Evolutionary conservation across 805 yeast genomes (phyloP), one percentile per base, ranked within the genome.

Genomic region (Candida krabiensis): DNA sequence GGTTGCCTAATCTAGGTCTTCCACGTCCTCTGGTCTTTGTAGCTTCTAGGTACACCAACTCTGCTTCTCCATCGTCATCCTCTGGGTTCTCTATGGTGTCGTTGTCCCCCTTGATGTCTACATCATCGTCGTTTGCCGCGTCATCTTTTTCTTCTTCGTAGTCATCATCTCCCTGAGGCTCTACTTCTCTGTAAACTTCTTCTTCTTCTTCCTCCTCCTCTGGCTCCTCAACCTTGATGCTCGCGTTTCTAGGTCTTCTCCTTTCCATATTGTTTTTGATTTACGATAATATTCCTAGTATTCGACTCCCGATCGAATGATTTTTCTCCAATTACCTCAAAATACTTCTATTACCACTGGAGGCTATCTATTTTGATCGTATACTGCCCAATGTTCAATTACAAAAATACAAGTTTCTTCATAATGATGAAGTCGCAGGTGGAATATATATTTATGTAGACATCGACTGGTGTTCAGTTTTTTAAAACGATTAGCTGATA

Each of bases 21-120:
- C 69, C 55, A 40, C 67, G 41, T 35, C 65, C 49, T 49, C 64
- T 51, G 52, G 32, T 33, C 39, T 47, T 35, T 33, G 44, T 30
- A 25, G 45, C 44, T 28, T 47, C 52, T 22, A 47, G 46, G 26
- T 46, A 46, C 24, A 41, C 37, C 19, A 46, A 38, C 13, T 50
- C 58, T 22, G 39, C 50, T n/a, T 47, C 52, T 19, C 47, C 45
- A 19, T 48, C 63, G 18, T 47, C 63, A 19, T 48, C 61, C 45
- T 64, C 21, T 41, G 59, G 31, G 31, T 18, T 29, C 31, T 51
- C 59, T 28, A 48, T 25, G 38, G 44, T 41, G 22, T 42, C 43
- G 18, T 42, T 44, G 19, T 39, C 50, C 12, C 40, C 40, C 3
- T 46, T 53, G 1, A 44, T 50, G 2, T 32, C 41, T 28, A 42